A percentile compares a stretch with the other conserved stretches of the same genome.
These are phyloP conservation scores for Nothophytophthora sp. DNA, from an alignment of 352 stramenopile species.

Conservation along the genomic window DNA sequence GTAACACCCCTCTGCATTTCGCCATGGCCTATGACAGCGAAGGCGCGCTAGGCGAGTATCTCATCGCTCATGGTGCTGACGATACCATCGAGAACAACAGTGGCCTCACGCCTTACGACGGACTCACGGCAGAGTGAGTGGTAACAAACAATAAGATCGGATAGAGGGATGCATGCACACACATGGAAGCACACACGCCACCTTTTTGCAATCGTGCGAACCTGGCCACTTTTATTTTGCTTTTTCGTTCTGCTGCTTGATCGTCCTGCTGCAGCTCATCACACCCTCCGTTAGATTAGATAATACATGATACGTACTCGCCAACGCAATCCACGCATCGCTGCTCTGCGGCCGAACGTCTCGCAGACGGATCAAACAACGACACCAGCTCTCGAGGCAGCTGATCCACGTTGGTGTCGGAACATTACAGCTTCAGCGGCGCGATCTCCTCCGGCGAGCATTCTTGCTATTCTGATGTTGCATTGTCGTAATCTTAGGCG, in stretches of 20 bases:
- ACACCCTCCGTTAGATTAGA: constrained; percentile 25
- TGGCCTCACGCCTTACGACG: constrained; percentile 94
- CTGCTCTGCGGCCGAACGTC: no score
- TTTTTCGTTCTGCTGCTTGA: constrained; percentile 20
- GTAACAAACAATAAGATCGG: constrained; percentile 11
- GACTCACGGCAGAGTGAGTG: constrained; percentile 60
- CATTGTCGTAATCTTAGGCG: constrained; percentile 34
- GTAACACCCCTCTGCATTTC: constrained; percentile 94
- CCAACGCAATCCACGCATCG: constrained; percentile 1
- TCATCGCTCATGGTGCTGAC: constrained; percentile 93
- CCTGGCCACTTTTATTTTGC: constrained; percentile 22
- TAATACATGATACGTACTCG: constrained; percentile 31
- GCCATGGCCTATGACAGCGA: constrained; percentile 93
- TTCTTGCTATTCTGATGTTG: constrained; percentile 23
- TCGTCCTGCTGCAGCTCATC: no score
- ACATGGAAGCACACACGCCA: constrained; percentile 22
- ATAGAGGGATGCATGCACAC: no score
- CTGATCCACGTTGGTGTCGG: no score
- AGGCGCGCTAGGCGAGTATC: constrained; percentile 89
- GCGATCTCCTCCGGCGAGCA: neutral
- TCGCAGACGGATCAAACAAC: no score
- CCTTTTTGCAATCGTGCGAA: constrained; percentile 13
- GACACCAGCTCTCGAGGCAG: no score
- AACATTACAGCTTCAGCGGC: no score
- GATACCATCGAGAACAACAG: constrained; percentile 94